These are phyloP conservation scores for Brettanomyces custersianus DNA, from an alignment of 805 yeast species.

Conservation along the genomic window DNA sequence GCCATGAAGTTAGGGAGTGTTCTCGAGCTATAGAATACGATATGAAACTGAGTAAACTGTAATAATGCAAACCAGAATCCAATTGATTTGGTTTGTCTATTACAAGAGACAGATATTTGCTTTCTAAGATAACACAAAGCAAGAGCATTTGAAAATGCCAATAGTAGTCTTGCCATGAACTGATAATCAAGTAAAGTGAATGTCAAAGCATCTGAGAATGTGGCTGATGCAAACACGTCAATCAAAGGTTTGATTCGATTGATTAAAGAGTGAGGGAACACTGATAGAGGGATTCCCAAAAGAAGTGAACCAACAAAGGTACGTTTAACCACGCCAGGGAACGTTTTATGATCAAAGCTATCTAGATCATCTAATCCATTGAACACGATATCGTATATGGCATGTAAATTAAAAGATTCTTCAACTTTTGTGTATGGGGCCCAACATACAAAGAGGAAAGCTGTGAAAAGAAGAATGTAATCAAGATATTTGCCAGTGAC, in stretches of 20 bases:
- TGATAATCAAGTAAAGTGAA: conserved; percentile 45
- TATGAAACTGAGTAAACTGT: conserved; percentile 64
- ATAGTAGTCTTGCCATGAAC: conserved; percentile 47
- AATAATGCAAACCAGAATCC: conserved; percentile 56
- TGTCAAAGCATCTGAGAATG: conserved; percentile 1
- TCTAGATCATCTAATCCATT: conserved; percentile 42
- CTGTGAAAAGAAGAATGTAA: conserved; percentile 32
- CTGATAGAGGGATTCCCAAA: conserved; percentile 38
- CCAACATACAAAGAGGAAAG: conserved; percentile 39
- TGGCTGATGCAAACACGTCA: background rate
- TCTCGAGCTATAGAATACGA: conserved; percentile 71
- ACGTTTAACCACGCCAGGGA: conserved; percentile 88
- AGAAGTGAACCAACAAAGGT: conserved; percentile 67
- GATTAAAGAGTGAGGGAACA: conserved; percentile 9
- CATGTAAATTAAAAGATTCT: conserved; percentile 87
- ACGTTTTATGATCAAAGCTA: conserved; percentile 62
- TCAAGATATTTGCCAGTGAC: conserved; percentile 9
- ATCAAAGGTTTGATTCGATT: background rate
- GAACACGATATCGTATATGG: conserved; percentile 69
- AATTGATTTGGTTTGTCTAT: conserved; percentile 14
- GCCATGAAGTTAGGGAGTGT: conserved; percentile 84
- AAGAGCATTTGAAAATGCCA: conserved; percentile 50
- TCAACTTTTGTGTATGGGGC: conserved; percentile 89
- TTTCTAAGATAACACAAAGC: conserved; percentile 44
- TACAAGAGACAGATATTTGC: conserved; percentile 21